Percentiles rank a stretch among this genome's conserved stretches.
phyloP scores from a whole-genome alignment of 164 flowering plant genomes.

The Annona cherimola region DNA sequence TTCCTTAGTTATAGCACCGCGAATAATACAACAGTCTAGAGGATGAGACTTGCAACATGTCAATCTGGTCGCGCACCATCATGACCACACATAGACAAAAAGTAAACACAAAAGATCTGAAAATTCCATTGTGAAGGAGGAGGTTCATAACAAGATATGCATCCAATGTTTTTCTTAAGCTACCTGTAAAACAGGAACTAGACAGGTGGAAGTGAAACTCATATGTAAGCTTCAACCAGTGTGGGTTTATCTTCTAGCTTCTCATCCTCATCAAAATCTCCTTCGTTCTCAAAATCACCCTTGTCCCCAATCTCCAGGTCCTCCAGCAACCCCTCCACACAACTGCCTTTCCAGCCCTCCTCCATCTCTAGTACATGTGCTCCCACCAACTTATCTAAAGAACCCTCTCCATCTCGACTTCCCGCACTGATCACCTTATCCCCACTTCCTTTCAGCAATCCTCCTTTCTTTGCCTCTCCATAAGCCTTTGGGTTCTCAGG shows the following conservation, averaged over 20 bases:
- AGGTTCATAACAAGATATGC: no score
- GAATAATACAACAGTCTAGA: no score
- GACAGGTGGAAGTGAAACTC: not conserved
- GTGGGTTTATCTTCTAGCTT: slow-evolving; percentile 14
- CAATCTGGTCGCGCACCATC: no score
- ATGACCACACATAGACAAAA: no score
- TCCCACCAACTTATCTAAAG: slow-evolving; percentile 13
- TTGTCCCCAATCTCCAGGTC: slow-evolving; percentile 27
- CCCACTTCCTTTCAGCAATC: slow-evolving; percentile 16
- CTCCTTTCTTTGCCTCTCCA: slow-evolving; percentile 27
- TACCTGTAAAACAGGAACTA: no score
- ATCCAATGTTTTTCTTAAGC: no score
- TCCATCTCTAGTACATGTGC: slow-evolving; percentile 4
- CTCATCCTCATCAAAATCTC: slow-evolving; percentile 13
- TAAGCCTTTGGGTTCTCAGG: slow-evolving; percentile 27
- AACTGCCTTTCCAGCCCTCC: slow-evolving; percentile 11
- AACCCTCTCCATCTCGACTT: slow-evolving; percentile 6
- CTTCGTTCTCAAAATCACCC: slow-evolving; percentile 1
- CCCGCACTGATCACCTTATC: slow-evolving; percentile 19
- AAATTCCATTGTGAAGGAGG: no score
- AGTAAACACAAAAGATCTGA: no score
- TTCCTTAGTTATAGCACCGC: no score
- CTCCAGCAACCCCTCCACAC: slow-evolving; percentile 34
- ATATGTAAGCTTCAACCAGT: slow-evolving; percentile 25
- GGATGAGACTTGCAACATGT: no score